phyloP scores from a whole-genome alignment of 2,329 filamentous ascomycete species.

The Exophiala aquamarina region DNA sequence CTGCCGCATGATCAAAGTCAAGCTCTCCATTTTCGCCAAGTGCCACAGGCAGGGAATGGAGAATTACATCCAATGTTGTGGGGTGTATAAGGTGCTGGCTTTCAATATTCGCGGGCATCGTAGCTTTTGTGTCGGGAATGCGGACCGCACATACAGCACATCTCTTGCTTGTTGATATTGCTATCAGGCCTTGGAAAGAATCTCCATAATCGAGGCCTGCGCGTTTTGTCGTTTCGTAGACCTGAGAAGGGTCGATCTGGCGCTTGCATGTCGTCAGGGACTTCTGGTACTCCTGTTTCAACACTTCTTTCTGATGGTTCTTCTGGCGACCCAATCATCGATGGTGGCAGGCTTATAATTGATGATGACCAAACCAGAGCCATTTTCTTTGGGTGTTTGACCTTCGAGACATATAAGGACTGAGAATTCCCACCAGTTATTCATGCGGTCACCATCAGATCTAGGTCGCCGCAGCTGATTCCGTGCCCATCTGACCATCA shows the following conservation, averaged over 20 bases:
- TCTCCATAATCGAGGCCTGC: conserved; percentile 33
- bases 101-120: conserved; percentile 32
- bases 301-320: not conserved
- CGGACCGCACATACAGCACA: conserved; percentile 25
- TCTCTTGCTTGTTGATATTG: conserved; percentile 16
- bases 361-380: not conserved
- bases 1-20: conserved; percentile 1
- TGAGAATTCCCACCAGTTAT: conserved; percentile 3
- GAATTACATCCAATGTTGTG: conserved; percentile 32
- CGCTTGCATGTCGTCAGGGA: not conserved
- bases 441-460: not conserved
- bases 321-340: not conserved
- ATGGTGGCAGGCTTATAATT: not conserved
- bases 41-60: conserved; percentile 31
- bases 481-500: conserved; percentile 18
- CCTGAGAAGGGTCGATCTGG: conserved; percentile 21
- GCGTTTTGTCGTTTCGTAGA: conserved; percentile 29
- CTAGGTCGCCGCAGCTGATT: conserved; percentile 2
- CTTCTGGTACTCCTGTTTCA: not conserved
- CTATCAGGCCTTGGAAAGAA: conserved; percentile 28
- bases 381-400: not conserved
- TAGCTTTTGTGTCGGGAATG: conserved; percentile 28
- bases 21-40: conserved; percentile 12
- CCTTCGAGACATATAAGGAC: not conserved
- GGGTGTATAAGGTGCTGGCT: conserved; percentile 32